Evolutionary conservation across 371 early-diverging fungal genomes (phyloP), one percentile per base, ranked within the genome.

Genomic region (Apophysomyces variabilis): DNA sequence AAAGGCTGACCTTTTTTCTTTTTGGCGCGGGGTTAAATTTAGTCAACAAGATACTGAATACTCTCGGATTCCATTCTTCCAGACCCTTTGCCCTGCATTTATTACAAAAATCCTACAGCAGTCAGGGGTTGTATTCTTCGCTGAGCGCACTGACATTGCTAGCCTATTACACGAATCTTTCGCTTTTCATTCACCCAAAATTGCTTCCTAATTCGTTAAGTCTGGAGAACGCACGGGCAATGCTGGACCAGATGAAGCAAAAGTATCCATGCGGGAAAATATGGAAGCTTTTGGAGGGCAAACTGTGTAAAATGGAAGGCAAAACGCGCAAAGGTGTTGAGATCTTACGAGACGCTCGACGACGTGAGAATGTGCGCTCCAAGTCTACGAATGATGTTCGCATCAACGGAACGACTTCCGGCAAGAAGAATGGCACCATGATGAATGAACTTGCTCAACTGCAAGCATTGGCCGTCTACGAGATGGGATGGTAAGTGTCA

Each of bases 61-160:
- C 82, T 5, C 62, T 82, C 4, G 82, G 82, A 14, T 82, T 82
- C 47, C 79, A 82, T 66, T 78, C 82, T 5, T 82, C 82, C 21
- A 70, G 82, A 8, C 82, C 82, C 0, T 82, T 82, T 69, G 79
- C 82, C 38, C 41, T 82, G 26, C 77, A 82, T 59, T 60, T 79
- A 44, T 62, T 82, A 13, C 74, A 75, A 46, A 65, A 64, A 63
- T 78, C 82, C 6, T 78, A 79, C 44, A 65, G 68, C 58, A 73
- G 65, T 13, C 62, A 68, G n/a, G 43, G 79, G 77, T 67, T 82
- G 0, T 82, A 79, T 60, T 79, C 79, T 7, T 69, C 77, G 9
- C 58, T 82, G 7, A 79, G 77, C 32, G 77, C 79, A 36, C 58
- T 82, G 38, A 66, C 82, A 8, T 63, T 82, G 16, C 66, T 82